Percentiles rank a stretch among this genome's conserved stretches.
These are phyloP conservation scores for Aspergillus pseudonomiae DNA, from an alignment of 2,329 filamentous ascomycete genomes.

Conservation along the genomic window DNA sequence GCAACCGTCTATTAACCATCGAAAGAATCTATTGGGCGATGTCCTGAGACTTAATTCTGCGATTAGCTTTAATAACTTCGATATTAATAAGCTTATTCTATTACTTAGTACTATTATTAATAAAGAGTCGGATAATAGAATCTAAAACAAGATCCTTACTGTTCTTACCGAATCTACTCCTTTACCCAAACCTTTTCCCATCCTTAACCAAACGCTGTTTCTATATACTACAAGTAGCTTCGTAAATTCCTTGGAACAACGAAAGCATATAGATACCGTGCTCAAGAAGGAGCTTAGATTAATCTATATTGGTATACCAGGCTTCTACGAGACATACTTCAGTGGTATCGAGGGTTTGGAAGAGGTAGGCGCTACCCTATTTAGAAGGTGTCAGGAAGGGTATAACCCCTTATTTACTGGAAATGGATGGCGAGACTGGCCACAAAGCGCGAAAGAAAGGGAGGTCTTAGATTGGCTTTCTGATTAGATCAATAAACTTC, in stretches of 20 bases:
- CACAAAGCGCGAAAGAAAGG: constrained; percentile 26
- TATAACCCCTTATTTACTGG: constrained; percentile 24
- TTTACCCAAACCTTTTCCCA: constrained; percentile 15
- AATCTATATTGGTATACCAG: constrained; percentile 28
- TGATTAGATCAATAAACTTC: constrained; percentile 15
- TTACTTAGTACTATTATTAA: constrained; percentile 17
- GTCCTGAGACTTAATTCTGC: constrained; percentile 15
- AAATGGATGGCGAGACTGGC: constrained; percentile 32
- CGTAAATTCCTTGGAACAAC: constrained; percentile 31
- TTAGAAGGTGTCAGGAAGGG: constrained; percentile 28
- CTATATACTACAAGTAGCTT: constrained; percentile 31
- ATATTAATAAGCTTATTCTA: constrained; percentile 20
- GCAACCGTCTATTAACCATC: background rate
- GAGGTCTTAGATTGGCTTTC: constrained; percentile 31
- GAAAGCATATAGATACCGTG: constrained; percentile 28
- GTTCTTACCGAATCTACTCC: constrained; percentile 22
- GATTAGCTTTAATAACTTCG: constrained; percentile 17
- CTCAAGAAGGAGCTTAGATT: constrained; percentile 31
- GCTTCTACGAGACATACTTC: constrained; percentile 32
- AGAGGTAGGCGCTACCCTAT: constrained; percentile 25
- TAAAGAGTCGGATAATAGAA: constrained; percentile 11
- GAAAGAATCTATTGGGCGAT: constrained; percentile 14
- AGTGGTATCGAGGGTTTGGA: constrained; percentile 25
- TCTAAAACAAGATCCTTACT: constrained; percentile 24
- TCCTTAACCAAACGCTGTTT: constrained; percentile 25